Evolutionary conservation across 371 early-diverging fungal species (phyloP).

Genomic region (Phascolomyces articulosus): DNA sequence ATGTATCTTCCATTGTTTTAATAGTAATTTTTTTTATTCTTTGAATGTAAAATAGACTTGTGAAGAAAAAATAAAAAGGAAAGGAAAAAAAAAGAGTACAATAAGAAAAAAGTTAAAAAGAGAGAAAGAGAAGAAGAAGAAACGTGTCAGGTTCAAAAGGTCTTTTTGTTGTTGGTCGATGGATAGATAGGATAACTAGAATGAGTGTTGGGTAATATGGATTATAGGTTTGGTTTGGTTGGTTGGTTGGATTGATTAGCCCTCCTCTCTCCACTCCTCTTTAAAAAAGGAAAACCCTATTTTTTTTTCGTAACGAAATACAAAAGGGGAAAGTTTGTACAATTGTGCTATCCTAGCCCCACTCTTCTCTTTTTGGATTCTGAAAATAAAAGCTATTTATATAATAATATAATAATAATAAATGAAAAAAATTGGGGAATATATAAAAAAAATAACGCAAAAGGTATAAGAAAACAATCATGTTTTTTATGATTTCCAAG

Average conservation of each 20-base stretch:
- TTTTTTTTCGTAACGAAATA: background rate
- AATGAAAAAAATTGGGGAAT: background rate
- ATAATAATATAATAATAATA: background rate
- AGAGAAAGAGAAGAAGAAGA: background rate
- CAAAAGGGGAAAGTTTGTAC: background rate
- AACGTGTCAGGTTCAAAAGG: slow-evolving; percentile 5
- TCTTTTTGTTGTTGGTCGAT: too few relatives aligned
- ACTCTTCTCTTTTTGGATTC: too few relatives aligned
- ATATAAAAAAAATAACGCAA: too few relatives aligned
- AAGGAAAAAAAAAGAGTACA: slow-evolving; percentile 8
- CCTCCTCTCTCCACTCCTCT: background rate
- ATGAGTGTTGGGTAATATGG: too few relatives aligned
- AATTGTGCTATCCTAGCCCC: background rate
- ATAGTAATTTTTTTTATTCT: background rate
- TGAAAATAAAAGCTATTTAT: background rate
- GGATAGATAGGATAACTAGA: too few relatives aligned
- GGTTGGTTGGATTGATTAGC: too few relatives aligned
- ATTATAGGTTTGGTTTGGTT: too few relatives aligned
- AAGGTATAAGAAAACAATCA: too few relatives aligned
- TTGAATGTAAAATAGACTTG: slow-evolving; percentile 3
- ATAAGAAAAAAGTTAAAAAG: slow-evolving; percentile 9
- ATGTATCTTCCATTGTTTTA: slow-evolving; percentile 25
- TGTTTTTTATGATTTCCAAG: background rate
- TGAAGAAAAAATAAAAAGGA: background rate
- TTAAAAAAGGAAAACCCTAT: background rate